Evolutionary conservation across 345 rosid genomes (phyloP), one percentile per base, ranked within the genome.

Genomic region (Eucalyptus cloeziana): DNA sequence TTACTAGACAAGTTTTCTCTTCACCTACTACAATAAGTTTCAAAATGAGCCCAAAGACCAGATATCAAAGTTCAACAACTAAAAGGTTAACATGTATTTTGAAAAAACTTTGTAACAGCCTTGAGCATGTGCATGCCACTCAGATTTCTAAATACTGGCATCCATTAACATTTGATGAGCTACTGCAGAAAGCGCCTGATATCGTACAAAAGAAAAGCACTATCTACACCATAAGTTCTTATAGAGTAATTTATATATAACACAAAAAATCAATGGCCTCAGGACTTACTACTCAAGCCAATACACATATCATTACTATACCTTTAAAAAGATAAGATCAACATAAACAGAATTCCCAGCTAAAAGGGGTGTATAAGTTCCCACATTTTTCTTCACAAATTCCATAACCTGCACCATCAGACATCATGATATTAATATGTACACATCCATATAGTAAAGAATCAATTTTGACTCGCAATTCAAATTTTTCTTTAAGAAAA

Each of bases 271-370:
- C 83, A 76, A 40, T 40, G 47, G 83, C 83, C 83, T 5, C 22
- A 2, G 27, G 47, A 71, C 47, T 21, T 21, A 21, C 47, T 76
- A 40, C 47, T 76, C 47, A 11, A 76, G 47, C 30, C 85, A 21
- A 40, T 21, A 76, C 15, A 37, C 15, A 2, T 40, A 37, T 76
- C 76, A n/a, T 21, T 40, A 40, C 85, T 76, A 89, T 91, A 97
- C 99, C 99, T 95, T 98, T 88, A 97, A 67, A 92, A 97, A 98
- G 25, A 89, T 64, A 85, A 93, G 93, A 91, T 98, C 99, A 89
- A 94, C 93, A 71, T 98, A 98, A 49, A 98, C 90, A 3, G 98
- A 96, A 92, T 98, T 98, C 91, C 99, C 99, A 33, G 99, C 98
- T 88, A 97, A 89, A 87, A 54, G 95, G 91, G 98, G 96, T 1